Evolutionary conservation across 176 grass and related monocot species (phyloP).

Genomic region (Hordeum marinum): DNA sequence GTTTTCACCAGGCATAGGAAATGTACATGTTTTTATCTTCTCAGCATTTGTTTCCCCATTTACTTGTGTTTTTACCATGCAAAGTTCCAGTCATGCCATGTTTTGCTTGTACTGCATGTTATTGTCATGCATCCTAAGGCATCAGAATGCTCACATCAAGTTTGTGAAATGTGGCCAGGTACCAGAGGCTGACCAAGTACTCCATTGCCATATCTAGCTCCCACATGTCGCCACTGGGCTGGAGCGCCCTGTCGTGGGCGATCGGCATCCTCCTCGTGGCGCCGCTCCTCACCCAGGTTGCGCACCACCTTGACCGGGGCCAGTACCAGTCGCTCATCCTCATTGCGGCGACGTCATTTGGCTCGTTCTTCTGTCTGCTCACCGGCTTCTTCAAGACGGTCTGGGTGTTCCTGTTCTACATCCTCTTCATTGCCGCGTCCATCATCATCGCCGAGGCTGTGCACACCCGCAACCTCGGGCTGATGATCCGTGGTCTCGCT

Average conservation of each 20-base stretch:
- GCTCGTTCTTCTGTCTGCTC: conserved; percentile 72
- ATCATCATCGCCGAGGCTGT: conserved; percentile 56
- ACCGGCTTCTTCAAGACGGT: conserved; percentile 95
- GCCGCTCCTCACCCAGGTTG: conserved; percentile 58
- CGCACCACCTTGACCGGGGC: conserved; percentile 73
- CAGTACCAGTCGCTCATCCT: conserved; percentile 72
- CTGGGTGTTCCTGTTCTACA: conserved; percentile 88
- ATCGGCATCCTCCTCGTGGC: conserved; percentile 52
- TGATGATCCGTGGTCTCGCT: conserved; percentile 67
- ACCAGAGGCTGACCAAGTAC: conserved; percentile 61
- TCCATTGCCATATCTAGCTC: conserved; percentile 57
- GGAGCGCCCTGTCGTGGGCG: conserved; percentile 86
- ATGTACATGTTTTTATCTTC: neutral
- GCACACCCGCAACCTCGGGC: conserved; percentile 72
- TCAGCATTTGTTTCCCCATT: neutral
- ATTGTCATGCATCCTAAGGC: neutral
- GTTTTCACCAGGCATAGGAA: neutral
- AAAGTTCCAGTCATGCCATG: neutral
- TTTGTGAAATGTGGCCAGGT: conserved; percentile 47
- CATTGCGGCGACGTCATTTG: conserved; percentile 57
- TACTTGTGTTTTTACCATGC: neutral
- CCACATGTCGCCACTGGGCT: conserved; percentile 54
- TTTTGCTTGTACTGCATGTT: neutral
- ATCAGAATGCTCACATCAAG: conserved; percentile 26
- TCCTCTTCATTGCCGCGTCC: conserved; percentile 45